Evolutionary conservation across 129 eudicot genomes (phyloP), one percentile per base, ranked within the genome.

Genomic region (Apium graveolens): DNA sequence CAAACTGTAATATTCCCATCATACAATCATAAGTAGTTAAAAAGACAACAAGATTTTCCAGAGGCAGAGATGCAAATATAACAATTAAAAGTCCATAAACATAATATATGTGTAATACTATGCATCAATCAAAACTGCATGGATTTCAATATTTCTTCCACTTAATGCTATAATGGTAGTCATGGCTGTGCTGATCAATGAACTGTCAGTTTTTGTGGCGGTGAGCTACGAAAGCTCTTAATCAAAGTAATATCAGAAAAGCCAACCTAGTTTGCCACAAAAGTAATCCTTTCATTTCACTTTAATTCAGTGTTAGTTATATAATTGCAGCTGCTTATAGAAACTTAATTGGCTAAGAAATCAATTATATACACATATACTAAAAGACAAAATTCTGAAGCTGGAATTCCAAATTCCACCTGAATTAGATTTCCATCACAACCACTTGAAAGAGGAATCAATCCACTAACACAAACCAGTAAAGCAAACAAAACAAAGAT

Each of bases 1-100:
- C 98, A 91, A 13, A 94, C 98, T 94, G 82, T 38, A 68, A 60
- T 8, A 73, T 53, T 17, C 31, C 32, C 69, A 11, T 39, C n/a
- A 70, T 39, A 74, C 43, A 74, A 77, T 57, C 74, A 43, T 51
- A 81, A 41, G 31, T 35, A 13, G 26, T 41, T 37, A 31, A 39
- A 13, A 31, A 66, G 41, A 32, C 3, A 31, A 5, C 72, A 31
- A 31, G 72, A 1, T 29, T 6, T 27, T 65, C 31, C 1, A 31
- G 31, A 31, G 39, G 39, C 72, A 31, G 37, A 16, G 8, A 31
- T 66, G 34, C 72, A 32, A 66, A 66, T 31, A 11, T 31, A 31
- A 66, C 5, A 31, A 13, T 26, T n/a, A n/a, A 3, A 26, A n/a
- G 68, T 29, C 10, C 24, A 66, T 27, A 29, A 66, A 5, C 21